These are phyloP conservation scores for Alnus glutinosa DNA, from an alignment of 306 rosid genomes.

Conservation along the genomic window DNA sequence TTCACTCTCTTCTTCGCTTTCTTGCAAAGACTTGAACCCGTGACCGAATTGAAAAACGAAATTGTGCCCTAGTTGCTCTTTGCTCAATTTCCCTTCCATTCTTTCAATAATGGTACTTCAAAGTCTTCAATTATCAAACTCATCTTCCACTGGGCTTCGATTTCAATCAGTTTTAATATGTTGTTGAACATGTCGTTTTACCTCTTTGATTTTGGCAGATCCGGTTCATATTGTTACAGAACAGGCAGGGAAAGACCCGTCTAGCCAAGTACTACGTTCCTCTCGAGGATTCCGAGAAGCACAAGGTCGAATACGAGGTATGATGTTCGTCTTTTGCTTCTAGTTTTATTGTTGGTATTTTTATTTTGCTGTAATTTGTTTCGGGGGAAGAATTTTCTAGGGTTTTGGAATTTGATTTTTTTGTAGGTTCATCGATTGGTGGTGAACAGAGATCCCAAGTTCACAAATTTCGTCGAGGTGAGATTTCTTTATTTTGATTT, in stretches of 20 bases:
- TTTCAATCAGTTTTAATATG: not conserved
- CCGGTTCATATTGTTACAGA: constrained; percentile 94
- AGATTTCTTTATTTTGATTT: not conserved
- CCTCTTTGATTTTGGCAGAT: constrained; percentile 51
- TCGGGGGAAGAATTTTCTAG: not conserved
- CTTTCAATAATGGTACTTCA: constrained; percentile 17
- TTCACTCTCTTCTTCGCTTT: not conserved
- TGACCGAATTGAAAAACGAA: not conserved
- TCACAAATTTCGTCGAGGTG: constrained; percentile 96
- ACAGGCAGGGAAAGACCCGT: constrained; percentile 93
- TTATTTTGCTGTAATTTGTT: not conserved
- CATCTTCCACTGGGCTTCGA: not conserved
- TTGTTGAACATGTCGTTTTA: not conserved
- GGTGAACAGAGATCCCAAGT: constrained; percentile 95
- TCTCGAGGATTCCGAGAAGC: constrained; percentile 96
- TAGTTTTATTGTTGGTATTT: not conserved
- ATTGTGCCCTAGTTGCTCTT: not conserved
- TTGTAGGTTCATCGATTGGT: constrained; percentile 94
- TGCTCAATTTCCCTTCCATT: not conserved
- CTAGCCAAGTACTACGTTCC: constrained; percentile 93
- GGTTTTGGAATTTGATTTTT: constrained; percentile 15
- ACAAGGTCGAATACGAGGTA: constrained; percentile 99
- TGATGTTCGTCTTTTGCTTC: not conserved
- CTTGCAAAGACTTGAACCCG: not conserved
- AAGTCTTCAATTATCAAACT: not conserved